phyloP scores from a whole-genome alignment of 2,329 filamentous ascomycete species.

The Paramyrothecium roridum region DNA sequence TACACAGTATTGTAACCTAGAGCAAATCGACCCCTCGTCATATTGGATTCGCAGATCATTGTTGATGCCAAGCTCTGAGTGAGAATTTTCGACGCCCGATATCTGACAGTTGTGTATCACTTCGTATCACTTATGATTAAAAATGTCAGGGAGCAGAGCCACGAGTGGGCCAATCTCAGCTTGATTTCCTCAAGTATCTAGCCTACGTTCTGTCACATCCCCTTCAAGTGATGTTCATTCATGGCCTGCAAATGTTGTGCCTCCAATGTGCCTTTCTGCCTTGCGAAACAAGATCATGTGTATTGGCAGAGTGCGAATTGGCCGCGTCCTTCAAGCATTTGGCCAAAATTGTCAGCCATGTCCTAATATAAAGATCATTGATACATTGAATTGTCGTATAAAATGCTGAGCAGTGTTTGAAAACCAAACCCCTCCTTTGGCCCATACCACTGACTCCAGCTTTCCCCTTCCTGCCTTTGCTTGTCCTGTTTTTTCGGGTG shows the following conservation, averaged over 20 bases:
- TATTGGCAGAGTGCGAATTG: background rate
- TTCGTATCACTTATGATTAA: background rate
- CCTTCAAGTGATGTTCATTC: no score
- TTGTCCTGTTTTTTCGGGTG: background rate
- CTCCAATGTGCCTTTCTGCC: background rate
- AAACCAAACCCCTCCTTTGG: background rate
- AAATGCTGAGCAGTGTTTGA: background rate
- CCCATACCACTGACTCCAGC: background rate
- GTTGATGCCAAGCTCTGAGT: slow-evolving; percentile 1
- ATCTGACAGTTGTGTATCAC: background rate
- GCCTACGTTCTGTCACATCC: no score
- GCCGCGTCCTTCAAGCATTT: background rate
- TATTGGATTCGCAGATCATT: background rate
- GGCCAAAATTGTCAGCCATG: background rate
- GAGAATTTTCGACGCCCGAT: background rate
- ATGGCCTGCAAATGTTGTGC: background rate
- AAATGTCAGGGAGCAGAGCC: background rate
- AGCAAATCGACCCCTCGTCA: background rate
- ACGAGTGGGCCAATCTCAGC: background rate
- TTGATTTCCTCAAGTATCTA: background rate
- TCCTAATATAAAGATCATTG: background rate
- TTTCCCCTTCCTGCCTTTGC: background rate
- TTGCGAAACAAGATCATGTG: background rate
- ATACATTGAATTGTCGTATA: background rate
- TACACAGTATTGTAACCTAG: background rate